Conservation (phyloP, 805 yeast species). For the Wickerhamiella lipophila region DNA sequence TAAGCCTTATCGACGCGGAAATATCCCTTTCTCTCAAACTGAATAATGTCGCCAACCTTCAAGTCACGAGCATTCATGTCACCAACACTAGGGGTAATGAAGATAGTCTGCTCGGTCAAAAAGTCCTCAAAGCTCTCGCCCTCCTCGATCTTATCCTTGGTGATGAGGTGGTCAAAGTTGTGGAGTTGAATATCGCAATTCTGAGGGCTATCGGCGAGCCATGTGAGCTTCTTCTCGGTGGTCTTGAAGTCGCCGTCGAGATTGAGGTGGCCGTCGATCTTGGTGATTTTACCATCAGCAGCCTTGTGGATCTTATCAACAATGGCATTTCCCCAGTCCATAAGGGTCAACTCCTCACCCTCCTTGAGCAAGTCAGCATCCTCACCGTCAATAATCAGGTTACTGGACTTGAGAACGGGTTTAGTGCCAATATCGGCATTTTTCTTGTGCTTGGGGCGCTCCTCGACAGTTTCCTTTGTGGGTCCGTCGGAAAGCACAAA, state of each 20-base stretch:
- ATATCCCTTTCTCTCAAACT: conserved; percentile 96
- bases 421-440: conserved; percentile 82
- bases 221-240: conserved; percentile 86
- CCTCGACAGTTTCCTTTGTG: conserved; percentile 45
- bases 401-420: conserved; percentile 52
- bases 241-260: conserved; percentile 95
- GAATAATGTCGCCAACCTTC: conserved; percentile 79
- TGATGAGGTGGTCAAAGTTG: conserved; percentile 88
- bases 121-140: conserved; percentile 87
- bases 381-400: conserved; percentile 68
- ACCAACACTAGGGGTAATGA: conserved; percentile 63
- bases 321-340: conserved; percentile 98
- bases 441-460: conserved; percentile 88
- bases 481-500: conserved; percentile 59
- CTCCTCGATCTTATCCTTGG: conserved; percentile 89
- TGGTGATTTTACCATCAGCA: conserved; percentile 39
- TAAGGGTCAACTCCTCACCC: conserved; percentile 88
- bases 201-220: conserved; percentile 79
- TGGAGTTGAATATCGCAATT: conserved; percentile 62
- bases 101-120: conserved; percentile 77
- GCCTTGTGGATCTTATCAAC: conserved; percentile 56
- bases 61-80: conserved; percentile 65
- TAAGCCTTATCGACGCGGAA: conserved; percentile 58
- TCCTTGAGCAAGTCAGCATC: conserved; percentile 66
- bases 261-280: conserved; percentile 66